Percentiles rank a stretch among this genome's conserved stretches.
These are phyloP conservation scores for Clathrus columnatus DNA, from an alignment of 768 basidiomycete species.

Conservation along the genomic window DNA sequence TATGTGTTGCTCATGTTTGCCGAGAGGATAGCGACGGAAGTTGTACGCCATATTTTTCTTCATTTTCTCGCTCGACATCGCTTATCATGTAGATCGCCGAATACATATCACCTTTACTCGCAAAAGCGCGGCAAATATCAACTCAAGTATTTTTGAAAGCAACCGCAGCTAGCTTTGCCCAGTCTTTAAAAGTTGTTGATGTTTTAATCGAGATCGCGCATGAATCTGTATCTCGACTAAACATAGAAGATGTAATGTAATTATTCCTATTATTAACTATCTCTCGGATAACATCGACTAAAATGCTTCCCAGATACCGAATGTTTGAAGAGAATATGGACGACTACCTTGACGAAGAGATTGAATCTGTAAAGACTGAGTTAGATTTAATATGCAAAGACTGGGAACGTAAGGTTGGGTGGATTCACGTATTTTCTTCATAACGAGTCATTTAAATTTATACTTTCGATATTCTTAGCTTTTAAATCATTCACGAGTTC, in stretches of 20 bases:
- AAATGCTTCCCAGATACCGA: constrained; percentile 48
- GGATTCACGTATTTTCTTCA: constrained; percentile 12
- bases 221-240: constrained; percentile 33
- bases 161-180: constrained; percentile 81
- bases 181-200: constrained; percentile 82
- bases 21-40: constrained; percentile 77
- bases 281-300: constrained; percentile 2
- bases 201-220: constrained; percentile 51
- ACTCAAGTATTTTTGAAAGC: constrained; percentile 71
- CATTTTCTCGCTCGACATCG: constrained; percentile 3
- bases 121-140: constrained; percentile 66
- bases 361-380: constrained; percentile 65
- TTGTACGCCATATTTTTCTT: constrained; percentile 38
- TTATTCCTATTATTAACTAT: constrained; percentile 20
- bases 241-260: constrained; percentile 79
- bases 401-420: constrained; percentile 68
- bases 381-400: constrained; percentile 67
- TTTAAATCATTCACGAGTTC: not conserved
- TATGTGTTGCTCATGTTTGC: constrained; percentile 75
- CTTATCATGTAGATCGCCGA: constrained; percentile 59
- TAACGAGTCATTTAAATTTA: not conserved
- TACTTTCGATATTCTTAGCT: constrained; percentile 9
- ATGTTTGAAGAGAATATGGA: constrained; percentile 99
- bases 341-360: constrained; percentile 92
- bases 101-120: constrained; percentile 72